Evolutionary conservation across 129 eudicot species (phyloP).

Genomic region (Saposhnikovia divaricata): DNA sequence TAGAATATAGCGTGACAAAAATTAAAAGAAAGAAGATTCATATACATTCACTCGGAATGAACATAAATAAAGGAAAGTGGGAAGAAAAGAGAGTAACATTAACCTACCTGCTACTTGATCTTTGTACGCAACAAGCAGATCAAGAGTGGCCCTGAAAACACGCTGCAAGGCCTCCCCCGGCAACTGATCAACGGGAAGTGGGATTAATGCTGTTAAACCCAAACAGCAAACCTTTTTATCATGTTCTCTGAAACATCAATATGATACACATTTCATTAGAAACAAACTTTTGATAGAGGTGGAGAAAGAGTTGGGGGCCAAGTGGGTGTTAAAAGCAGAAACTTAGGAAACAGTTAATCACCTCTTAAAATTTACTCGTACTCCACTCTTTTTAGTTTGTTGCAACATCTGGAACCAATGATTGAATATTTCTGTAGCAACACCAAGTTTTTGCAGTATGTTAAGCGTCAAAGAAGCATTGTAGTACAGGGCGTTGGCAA

Average conservation of each 20-base stretch:
- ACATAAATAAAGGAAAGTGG: neutral
- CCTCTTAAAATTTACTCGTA: conserved; percentile 80
- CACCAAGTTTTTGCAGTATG: conserved; percentile 80
- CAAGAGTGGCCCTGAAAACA: conserved; percentile 85
- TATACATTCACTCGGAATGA: neutral
- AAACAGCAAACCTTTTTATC: conserved; percentile 89
- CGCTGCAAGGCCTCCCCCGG: conserved; percentile 92
- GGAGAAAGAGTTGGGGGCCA: neutral
- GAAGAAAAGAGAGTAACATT: neutral
- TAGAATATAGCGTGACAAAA: neutral
- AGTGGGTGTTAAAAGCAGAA: neutral
- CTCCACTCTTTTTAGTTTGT: conserved; percentile 75
- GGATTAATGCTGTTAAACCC: conserved; percentile 83
- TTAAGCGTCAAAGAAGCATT: conserved; percentile 58
- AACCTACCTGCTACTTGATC: conserved; percentile 85
- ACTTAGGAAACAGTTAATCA: conserved; percentile 3
- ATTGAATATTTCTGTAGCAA: conserved; percentile 75
- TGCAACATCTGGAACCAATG: conserved; percentile 96
- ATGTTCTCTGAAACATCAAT: conserved; percentile 52
- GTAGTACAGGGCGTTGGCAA: conserved; percentile 84
- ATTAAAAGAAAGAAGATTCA: neutral
- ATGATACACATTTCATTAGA: conserved; percentile 1
- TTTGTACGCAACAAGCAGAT: conserved; percentile 88
- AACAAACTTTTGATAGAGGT: neutral
- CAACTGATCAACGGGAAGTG: conserved; percentile 77